Percentiles rank a stretch among this genome's conserved stretches.
Evolutionary conservation across 306 rosid species (phyloP).

Genomic region (Benincasa hispida): DNA sequence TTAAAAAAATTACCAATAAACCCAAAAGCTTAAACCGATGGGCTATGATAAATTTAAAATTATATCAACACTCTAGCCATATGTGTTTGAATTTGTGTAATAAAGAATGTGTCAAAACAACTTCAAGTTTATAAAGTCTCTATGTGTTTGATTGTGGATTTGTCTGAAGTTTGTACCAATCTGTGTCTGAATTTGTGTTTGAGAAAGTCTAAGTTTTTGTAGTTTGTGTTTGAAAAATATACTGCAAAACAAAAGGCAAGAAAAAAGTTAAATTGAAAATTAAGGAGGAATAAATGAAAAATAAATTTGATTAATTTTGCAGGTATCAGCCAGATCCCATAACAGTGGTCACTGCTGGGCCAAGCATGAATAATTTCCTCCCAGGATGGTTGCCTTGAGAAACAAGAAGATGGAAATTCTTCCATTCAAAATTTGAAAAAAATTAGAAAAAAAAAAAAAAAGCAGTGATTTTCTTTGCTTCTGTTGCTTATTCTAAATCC

Average conservation of each 20-base stretch:
- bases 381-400: constrained; percentile 70
- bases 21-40: too few relatives aligned
- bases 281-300: neutral
- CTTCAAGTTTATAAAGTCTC: too few relatives aligned
- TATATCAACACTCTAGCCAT: too few relatives aligned
- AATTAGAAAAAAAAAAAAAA: neutral
- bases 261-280: neutral
- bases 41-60: too few relatives aligned
- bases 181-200: too few relatives aligned
- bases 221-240: neutral
- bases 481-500: neutral
- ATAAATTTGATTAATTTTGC: constrained; percentile 10
- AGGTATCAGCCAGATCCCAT: constrained; percentile 73
- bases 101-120: too few relatives aligned
- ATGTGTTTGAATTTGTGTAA: too few relatives aligned
- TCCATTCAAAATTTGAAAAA: neutral
- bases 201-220: too few relatives aligned
- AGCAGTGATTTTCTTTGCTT: neutral
- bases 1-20: too few relatives aligned
- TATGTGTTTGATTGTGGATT: too few relatives aligned
- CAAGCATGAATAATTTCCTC: constrained; percentile 84
- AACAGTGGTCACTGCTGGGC: constrained; percentile 68
- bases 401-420: neutral
- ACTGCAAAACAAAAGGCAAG: neutral
- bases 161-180: too few relatives aligned